Evolutionary conservation across 176 grass and related monocot species (phyloP), one percentile per base, ranked within the genome.

Genomic region (Eragrostis curvula): DNA sequence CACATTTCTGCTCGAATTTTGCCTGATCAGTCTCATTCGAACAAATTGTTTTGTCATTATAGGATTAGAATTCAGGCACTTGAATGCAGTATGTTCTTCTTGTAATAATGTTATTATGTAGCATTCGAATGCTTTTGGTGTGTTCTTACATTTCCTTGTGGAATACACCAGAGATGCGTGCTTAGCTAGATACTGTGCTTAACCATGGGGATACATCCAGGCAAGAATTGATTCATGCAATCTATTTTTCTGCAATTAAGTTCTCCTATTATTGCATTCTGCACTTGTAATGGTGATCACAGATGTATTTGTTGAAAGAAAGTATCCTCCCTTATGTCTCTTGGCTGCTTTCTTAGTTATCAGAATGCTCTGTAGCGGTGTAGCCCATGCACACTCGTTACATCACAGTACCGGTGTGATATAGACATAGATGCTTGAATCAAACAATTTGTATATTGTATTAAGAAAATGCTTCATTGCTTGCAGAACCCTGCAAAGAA

Each of bases 401-500:
- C 0, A 0, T 7, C 18, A 68, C 27, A 15, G 27, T 30, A 45
- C 27, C 0, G 5, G 32, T n/a, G 20, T 27, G 4, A 2, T 36
- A 36, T 2, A 36, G 21, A 4, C 17, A 5, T 47, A 57, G 47
- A 14, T 9, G 18, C 75, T 46, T 70, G 24, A 21, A 4, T 9
- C 21, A 15, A 56, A 41, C 36, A 64, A 7, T 47, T 36, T 66
- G 47, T 76, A 13, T 27, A 17, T 5, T 75, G 16, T 48, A 64
- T 58, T 80, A 53, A 88, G 2, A 70, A 14, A 24, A 14, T 18
- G 3, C 8, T 24, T 49, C 32, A 49, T 93, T 36, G 50, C 79
- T 71, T 85, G 79, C 77, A 99, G 96, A 92, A 96, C 48, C 91
- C 96, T 16, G 8, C 2, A 27, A 87, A 99, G 14, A 96, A 85